Conservation (phyloP, 306 rosid genomes). For the Geum urbanum region DNA sequence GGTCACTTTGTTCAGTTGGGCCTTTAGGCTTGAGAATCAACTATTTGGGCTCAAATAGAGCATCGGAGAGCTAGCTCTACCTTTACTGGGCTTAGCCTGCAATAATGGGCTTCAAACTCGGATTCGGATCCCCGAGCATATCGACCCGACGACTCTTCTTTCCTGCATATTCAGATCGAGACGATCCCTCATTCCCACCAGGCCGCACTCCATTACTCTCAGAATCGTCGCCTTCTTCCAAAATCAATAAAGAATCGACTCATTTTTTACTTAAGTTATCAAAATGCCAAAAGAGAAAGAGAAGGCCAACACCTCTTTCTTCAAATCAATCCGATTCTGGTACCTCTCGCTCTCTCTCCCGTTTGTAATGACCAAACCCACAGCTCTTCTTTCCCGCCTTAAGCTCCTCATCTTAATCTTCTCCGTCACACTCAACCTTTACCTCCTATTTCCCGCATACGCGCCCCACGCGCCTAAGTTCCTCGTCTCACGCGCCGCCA, state of each 20-base stretch:
- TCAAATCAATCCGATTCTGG: conserved; percentile 7
- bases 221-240: neutral
- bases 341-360: conserved; percentile 16
- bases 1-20: too few relatives aligned
- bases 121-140: too few relatives aligned
- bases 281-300: neutral
- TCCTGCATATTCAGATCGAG: too few relatives aligned
- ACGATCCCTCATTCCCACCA: too few relatives aligned
- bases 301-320: neutral
- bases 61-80: too few relatives aligned
- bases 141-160: too few relatives aligned
- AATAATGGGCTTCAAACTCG: too few relatives aligned
- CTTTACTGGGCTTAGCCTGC: too few relatives aligned
- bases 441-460: conserved; percentile 25
- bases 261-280: neutral
- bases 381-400: conserved; percentile 26
- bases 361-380: conserved; percentile 12
- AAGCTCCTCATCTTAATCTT: conserved; percentile 41
- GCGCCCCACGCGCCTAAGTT: conserved; percentile 23
- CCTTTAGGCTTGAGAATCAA: too few relatives aligned
- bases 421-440: conserved; percentile 45
- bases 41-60: too few relatives aligned
- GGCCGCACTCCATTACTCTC: too few relatives aligned
- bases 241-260: neutral
- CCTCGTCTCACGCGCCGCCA: conserved; percentile 43